phyloP scores from a whole-genome alignment of 495 filamentous ascomycete species.

The Penicillium cataractarum region DNA sequence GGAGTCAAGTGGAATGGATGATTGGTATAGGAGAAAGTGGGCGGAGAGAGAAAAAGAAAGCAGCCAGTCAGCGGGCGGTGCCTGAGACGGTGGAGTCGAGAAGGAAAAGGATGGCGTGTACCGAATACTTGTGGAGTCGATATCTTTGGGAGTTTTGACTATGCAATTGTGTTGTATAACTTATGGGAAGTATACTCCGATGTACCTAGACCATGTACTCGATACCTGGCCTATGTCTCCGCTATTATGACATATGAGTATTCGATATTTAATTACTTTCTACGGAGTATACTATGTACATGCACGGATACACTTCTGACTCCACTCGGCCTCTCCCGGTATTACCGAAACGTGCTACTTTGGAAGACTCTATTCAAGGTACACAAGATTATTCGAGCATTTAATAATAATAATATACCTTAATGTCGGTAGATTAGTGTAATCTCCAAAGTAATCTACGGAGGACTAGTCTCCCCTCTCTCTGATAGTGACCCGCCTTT shows the following conservation, averaged over 20 bases:
- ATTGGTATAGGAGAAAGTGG: not conserved
- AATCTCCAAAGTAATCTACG: not conserved
- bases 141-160: too few species aligned
- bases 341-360: not conserved
- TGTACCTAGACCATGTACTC: not conserved
- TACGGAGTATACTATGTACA: too few species aligned
- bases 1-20: not conserved
- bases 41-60: not conserved
- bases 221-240: not conserved
- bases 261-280: too few species aligned
- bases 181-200: too few species aligned
- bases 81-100: slow-evolving; percentile 18
- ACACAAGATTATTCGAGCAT: too few species aligned
- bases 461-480: not conserved
- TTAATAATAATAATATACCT: too few species aligned
- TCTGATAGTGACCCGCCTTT: slow-evolving; percentile 3
- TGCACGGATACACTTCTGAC: not conserved
- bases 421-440: not conserved
- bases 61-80: slow-evolving; percentile 11
- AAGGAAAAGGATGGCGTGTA: not conserved
- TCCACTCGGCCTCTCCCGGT: slow-evolving; percentile 8
- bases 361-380: too few species aligned
- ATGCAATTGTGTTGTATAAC: too few species aligned
- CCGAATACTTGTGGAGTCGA: not conserved
- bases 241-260: not conserved